Evolutionary conservation across 1,284 basidiomycete genomes (phyloP).

Genomic region (Singerocomus inundabilis): DNA sequence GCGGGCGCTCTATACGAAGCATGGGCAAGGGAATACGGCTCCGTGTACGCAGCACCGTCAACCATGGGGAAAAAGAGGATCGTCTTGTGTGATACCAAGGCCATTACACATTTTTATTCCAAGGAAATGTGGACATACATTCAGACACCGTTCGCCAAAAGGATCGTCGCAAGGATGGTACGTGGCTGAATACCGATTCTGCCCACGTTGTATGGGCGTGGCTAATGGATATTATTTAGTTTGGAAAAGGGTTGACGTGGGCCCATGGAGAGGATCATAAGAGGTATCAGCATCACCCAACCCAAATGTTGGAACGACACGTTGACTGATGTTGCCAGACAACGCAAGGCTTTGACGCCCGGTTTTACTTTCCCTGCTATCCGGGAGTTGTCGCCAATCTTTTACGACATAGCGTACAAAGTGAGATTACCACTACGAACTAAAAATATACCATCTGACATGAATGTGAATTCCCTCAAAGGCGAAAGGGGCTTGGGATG

Average conservation of each 20-base stretch:
- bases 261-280: constrained; percentile 16
- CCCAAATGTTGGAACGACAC: too few species aligned
- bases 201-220: too few species aligned
- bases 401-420: constrained; percentile 43
- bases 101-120: constrained; percentile 50
- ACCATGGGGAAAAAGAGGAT: constrained; percentile 41
- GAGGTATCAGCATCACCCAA: background rate
- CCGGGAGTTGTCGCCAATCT: constrained; percentile 6
- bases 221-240: too few species aligned
- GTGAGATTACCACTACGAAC: constrained; percentile 25
- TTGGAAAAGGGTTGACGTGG: constrained; percentile 10
- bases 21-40: constrained; percentile 34
- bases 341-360: constrained; percentile 30
- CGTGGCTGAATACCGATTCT: background rate
- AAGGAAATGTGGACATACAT: constrained; percentile 50
- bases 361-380: constrained; percentile 7
- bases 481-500: constrained; percentile 52
- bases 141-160: constrained; percentile 36
- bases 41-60: constrained; percentile 43
- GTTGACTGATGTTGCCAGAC: constrained; percentile 27
- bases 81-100: constrained; percentile 54
- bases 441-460: background rate
- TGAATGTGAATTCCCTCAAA: background rate
- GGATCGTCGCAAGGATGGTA: constrained; percentile 45
- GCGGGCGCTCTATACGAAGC: constrained; percentile 15